Evolutionary conservation across 768 basidiomycete species (phyloP), one percentile per base, ranked within the genome.

Genomic region (Boletus reticulatus): DNA sequence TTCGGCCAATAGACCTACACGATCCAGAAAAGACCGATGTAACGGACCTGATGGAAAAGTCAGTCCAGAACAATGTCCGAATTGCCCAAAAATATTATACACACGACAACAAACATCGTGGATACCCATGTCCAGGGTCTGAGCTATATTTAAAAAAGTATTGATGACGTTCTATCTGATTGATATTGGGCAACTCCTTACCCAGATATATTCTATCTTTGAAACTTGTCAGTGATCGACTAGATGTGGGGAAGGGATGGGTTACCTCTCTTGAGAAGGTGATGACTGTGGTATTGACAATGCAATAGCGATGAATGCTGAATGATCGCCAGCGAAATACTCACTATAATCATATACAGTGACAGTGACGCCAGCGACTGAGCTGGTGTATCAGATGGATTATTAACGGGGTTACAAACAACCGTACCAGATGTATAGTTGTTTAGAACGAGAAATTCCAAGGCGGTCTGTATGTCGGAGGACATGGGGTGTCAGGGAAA

Each of bases 341-440:
- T 34, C 32, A 53, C 52, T 24, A 17, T 48, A 53, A 36, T 53
- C 52, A 48, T 42, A 53, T 20, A 41, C 46, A 9, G 42, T 39
- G 6, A 22, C 52, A n/a, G 17, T 24, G 17, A 41, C 9, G 17
- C 32, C n/a, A 3, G 39, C 22, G 4, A 53, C 52, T 53, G 17
- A 4, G 6, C 11, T n/a, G 14, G 12, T 7, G n/a, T 10, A 12
- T 43, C 20, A 53, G 52, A 29, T 31, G 12, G 4, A 43, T 34
- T 1, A 27, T 10, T 10, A 22, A 9, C 12, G 9, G 19, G 29
- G 22, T 12, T 31, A 14, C 22, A 19, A 51, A 4, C 2, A 4
- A 46, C 17, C 50, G 5, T 47, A 53, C 52, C 29, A 11, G 52
- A 47, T 11, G 19, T 24, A 41, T 53, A 53, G 39, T 53, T 34